Base-by-base conservation (phyloP, 805 yeast genomes). In the Wickerhamiella musiphila region DNA sequence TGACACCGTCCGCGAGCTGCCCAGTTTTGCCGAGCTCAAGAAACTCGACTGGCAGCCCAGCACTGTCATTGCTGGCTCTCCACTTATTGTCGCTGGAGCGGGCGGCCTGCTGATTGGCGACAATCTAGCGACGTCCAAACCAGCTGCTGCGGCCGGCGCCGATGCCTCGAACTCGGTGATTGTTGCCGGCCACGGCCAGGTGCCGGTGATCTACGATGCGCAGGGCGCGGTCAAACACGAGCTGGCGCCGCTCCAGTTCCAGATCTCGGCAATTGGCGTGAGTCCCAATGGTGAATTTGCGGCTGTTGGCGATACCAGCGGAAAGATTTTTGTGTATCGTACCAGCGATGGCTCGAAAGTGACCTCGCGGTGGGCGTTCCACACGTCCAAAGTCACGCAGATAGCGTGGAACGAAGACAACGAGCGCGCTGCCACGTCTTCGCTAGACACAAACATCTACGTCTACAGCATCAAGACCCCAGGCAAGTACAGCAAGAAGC, bases 351-450 rank as follows among this genome's bases (percentile, higher is more conserved):
- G 60, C 31, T 43, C 65, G 3, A 57, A 79, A 6, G 46, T 53
- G 13, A 82, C 96, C 2, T 70, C 92, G 0, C 69, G 95, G 50
- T 90, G 99, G 99, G 75, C 93, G 0, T 86, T 81, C 71, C 95
- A 90, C 52, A 78, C 84, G 2, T 75, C 93, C 35, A 72, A 68
- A 34, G 76, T 90, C 40, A 71, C 70, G 36, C 66, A 73, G 19
- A 78, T 90, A 29, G 54, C 70, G 16, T 90, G 96, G 98, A 67
- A 73, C 28, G 58, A 58, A 7, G 83, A 77, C 43, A 74, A 78
- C 35, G 70, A 74, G 43, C 72, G 66, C 43, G 65, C 78, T 27
- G 78, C 73, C 14, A 72, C 86, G 36, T 90, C 77, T 1, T 79
- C 94, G 1, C 58, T 82, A 35, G 99, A 90, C 51, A 74, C 93